These are phyloP conservation scores for Glonium stellatum DNA, from an alignment of 495 filamentous ascomycete species.

Conservation along the genomic window DNA sequence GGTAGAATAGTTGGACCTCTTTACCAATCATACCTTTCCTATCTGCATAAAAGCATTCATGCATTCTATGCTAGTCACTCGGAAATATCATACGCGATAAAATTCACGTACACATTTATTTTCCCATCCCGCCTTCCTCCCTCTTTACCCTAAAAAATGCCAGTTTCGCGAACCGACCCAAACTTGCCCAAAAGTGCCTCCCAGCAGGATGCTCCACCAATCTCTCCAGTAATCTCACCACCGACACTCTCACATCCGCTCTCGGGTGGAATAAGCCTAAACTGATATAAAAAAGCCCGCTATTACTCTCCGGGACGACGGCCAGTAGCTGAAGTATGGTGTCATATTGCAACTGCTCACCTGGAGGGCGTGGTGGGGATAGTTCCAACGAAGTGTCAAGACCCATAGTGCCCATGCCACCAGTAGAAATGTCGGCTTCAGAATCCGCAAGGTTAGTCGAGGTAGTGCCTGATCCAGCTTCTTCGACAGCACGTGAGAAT, in stretches of 20 bases:
- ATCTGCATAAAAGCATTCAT: too few relatives aligned
- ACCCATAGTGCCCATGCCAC: constrained; percentile 1
- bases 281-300: constrained; percentile 84
- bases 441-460: constrained; percentile 8
- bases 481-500: constrained; percentile 64
- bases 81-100: too few relatives aligned
- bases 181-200: constrained; percentile 79
- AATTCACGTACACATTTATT: too few relatives aligned
- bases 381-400: not conserved
- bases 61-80: too few relatives aligned
- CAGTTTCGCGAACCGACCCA: constrained; percentile 84
- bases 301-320: constrained; percentile 77
- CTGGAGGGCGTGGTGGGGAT: constrained; percentile 5
- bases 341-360: constrained; percentile 51
- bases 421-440: constrained; percentile 11
- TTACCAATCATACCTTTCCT: too few relatives aligned
- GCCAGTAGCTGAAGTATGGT: constrained; percentile 84
- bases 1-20: too few relatives aligned
- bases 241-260: constrained; percentile 65
- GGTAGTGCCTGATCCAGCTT: constrained; percentile 30
- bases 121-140: constrained; percentile 20
- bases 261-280: constrained; percentile 92
- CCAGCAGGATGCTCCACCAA: constrained; percentile 84
- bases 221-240: constrained; percentile 73
- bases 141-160: constrained; percentile 44